Percentiles rank a stretch among this genome's conserved stretches.
phyloP scores from a whole-genome alignment of 495 filamentous ascomycete genomes.

The Xylaria castorea region DNA sequence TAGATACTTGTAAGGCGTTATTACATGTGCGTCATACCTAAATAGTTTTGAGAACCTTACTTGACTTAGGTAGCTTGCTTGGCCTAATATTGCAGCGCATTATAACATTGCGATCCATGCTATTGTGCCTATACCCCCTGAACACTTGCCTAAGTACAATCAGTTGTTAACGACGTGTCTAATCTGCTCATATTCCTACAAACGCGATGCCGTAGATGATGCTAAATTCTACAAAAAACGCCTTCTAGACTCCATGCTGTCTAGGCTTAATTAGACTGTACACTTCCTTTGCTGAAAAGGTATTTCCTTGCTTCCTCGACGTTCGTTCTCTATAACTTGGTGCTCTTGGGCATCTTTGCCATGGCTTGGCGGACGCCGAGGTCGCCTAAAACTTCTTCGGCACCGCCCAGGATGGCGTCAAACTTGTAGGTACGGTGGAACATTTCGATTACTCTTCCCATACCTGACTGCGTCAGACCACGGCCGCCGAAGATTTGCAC shows the following conservation, averaged over 20 bases:
- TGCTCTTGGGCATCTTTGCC: slow-evolving; percentile 77
- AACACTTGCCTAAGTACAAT: neutral
- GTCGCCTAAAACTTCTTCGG: slow-evolving; percentile 85
- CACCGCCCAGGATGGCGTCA: slow-evolving; percentile 84
- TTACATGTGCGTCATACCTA: slow-evolving; percentile 21
- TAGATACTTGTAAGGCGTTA: slow-evolving; percentile 15
- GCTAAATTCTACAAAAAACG: slow-evolving; percentile 15
- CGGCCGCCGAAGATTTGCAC: slow-evolving; percentile 89
- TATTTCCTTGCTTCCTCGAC: neutral
- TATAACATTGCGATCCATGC: neutral
- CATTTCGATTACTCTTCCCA: slow-evolving; percentile 81
- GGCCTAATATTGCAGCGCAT: slow-evolving; percentile 4
- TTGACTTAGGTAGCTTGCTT: neutral
- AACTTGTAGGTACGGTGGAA: slow-evolving; percentile 89
- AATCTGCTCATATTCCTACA: slow-evolving; percentile 5
- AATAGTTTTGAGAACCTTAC: slow-evolving; percentile 15
- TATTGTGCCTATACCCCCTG: neutral
- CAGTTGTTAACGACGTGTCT: neutral
- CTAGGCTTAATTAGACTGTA: neutral
- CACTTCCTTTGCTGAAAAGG: slow-evolving; percentile 15
- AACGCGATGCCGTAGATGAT: slow-evolving; percentile 9
- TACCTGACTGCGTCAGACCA: slow-evolving; percentile 80
- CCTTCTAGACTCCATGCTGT: neutral
- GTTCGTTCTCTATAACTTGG: slow-evolving; percentile 65
- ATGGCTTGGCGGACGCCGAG: slow-evolving; percentile 83